Evolutionary conservation across 2,329 filamentous ascomycete genomes (phyloP).

Genomic region (Xylaria polymorpha): DNA sequence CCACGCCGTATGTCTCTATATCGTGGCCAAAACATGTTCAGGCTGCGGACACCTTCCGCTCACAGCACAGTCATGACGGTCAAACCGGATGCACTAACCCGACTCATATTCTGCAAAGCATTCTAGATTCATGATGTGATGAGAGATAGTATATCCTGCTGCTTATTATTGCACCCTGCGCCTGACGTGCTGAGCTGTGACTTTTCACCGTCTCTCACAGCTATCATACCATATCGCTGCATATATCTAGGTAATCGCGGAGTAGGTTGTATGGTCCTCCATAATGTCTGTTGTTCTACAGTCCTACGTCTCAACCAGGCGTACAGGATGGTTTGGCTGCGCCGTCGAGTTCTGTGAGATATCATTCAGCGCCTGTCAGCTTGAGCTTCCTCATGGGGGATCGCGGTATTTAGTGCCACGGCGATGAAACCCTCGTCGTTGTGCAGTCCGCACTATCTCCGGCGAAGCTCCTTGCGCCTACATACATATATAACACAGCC

Average conservation of each 20-base stretch:
- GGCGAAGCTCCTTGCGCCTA: conserved; percentile 6
- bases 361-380: background rate
- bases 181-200: background rate
- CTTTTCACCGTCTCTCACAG: background rate
- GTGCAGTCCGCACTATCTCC: conserved; percentile 26
- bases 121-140: conserved; percentile 24
- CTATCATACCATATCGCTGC: background rate
- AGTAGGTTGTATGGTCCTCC: background rate
- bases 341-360: background rate
- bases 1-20: conserved; percentile 21
- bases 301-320: conserved; percentile 4
- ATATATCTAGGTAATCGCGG: background rate
- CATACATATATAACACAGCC: background rate
- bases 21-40: conserved; percentile 29
- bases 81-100: conserved; percentile 18
- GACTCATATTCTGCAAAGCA: background rate
- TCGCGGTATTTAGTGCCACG: conserved; percentile 15
- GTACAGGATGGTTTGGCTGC: conserved; percentile 5
- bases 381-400: background rate
- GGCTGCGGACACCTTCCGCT: conserved; percentile 23
- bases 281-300: background rate
- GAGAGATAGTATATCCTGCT: background rate
- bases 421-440: conserved; percentile 15
- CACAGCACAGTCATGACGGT: background rate
- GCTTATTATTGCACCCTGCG: background rate